Conservation (phyloP, 805 yeast genomes). For the Cephaloascus fragrans region DNA sequence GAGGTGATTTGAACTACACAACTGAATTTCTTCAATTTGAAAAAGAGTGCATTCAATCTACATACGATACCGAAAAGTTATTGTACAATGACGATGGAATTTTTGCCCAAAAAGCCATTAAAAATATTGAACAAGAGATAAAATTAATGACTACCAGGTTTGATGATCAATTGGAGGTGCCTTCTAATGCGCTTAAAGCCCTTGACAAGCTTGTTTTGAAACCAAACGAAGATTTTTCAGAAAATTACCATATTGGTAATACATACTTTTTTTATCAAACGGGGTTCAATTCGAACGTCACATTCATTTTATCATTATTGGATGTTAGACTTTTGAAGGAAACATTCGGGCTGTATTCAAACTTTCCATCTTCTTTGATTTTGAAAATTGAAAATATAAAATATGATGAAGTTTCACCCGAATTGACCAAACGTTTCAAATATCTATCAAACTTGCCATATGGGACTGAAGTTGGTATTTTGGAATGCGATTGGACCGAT, state of each 20-base stretch:
- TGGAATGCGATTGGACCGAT: slow-evolving; percentile 78
- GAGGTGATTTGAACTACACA: slow-evolving; percentile 49
- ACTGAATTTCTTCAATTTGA: slow-evolving; percentile 51
- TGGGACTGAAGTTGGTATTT: slow-evolving; percentile 74
- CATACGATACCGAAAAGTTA: slow-evolving; percentile 46
- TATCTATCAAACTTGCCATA: slow-evolving; percentile 74
- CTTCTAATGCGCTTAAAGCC: not conserved
- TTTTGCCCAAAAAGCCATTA: slow-evolving; percentile 44
- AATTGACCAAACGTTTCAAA: slow-evolving; percentile 50
- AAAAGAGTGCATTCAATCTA: slow-evolving; percentile 37
- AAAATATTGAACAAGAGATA: slow-evolving; percentile 40
- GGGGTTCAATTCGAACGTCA: slow-evolving; percentile 49
- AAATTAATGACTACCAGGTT: slow-evolving; percentile 24
- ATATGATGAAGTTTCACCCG: slow-evolving; percentile 54
- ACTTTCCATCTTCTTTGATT: slow-evolving; percentile 58
- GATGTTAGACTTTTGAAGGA: slow-evolving; percentile 68
- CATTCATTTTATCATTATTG: slow-evolving; percentile 64
- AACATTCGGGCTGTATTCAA: slow-evolving; percentile 48
- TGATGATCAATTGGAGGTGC: slow-evolving; percentile 7
- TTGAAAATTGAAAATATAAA: slow-evolving; percentile 62
- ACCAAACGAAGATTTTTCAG: slow-evolving; percentile 2
- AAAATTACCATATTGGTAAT: slow-evolving; percentile 21
- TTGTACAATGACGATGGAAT: slow-evolving; percentile 52
- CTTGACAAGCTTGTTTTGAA: not conserved
- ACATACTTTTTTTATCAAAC: slow-evolving; percentile 75